A percentile compares a stretch with the other conserved stretches of the same genome.
Conservation (phyloP, 83 land plant genomes). For the Thuja plicata region DNA sequence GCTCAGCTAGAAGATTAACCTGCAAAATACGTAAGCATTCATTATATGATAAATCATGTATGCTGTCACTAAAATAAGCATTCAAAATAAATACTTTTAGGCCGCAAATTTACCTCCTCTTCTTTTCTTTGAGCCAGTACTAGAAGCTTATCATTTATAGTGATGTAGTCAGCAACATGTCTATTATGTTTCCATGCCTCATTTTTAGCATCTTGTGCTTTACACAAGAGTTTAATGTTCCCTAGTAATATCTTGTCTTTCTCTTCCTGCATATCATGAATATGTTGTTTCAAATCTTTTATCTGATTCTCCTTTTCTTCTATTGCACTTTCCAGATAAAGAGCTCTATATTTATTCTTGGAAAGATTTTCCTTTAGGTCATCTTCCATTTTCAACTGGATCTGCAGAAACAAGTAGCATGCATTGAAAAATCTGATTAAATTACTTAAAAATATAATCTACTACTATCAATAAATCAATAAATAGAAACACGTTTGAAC, state of each 20-base stretch:
- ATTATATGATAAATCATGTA: background rate
- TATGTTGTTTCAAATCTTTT: background rate
- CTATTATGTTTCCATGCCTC: background rate
- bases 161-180: background rate
- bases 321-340: background rate
- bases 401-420: background rate
- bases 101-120: background rate
- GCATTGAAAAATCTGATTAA: background rate
- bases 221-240: background rate
- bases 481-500: background rate
- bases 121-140: conserved; percentile 1
- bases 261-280: background rate
- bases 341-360: background rate
- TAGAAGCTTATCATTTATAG: conserved; percentile 1
- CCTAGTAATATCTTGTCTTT: background rate
- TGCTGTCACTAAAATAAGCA: background rate
- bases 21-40: background rate
- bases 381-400: background rate
- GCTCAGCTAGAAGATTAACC: background rate
- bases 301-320: conserved; percentile 8
- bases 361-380: background rate
- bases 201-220: background rate
- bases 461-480: background rate
- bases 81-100: background rate
- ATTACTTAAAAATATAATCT: background rate